Percentiles rank a stretch among this genome's conserved stretches.
phyloP scores from a whole-genome alignment of 306 rosid genomes.

The Sesbania bispinosa region DNA sequence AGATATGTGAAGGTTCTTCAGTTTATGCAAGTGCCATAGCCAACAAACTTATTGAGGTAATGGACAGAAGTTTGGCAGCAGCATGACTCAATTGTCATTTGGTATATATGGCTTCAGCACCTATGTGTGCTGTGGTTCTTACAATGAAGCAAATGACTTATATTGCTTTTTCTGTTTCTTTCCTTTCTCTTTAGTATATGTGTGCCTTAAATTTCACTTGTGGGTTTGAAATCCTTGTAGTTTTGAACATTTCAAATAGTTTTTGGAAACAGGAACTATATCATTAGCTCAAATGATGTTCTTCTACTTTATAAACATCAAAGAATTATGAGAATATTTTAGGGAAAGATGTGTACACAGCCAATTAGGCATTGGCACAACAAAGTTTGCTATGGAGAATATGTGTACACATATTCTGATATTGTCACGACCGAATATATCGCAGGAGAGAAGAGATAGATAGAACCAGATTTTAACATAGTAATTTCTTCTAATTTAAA shows the following conservation, averaged over 20 bases:
- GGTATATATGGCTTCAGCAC: background rate
- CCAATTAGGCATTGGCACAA: background rate
- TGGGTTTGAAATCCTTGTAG: background rate
- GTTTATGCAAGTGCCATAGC: slow-evolving; percentile 59
- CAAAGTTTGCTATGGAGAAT: background rate
- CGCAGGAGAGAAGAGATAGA: too few relatives aligned
- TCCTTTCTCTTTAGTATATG: background rate
- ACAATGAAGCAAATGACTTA: background rate
- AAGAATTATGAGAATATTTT: background rate
- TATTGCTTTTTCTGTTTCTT: background rate
- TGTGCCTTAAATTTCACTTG: background rate
- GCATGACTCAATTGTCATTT: background rate
- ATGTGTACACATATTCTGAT: background rate
- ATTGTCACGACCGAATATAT: background rate
- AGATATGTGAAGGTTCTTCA: slow-evolving; percentile 62
- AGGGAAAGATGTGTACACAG: background rate
- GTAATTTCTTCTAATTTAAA: too few relatives aligned
- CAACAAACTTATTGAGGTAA: slow-evolving; percentile 51
- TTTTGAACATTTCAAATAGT: background rate
- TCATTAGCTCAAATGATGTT: background rate
- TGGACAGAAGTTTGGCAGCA: slow-evolving; percentile 38
- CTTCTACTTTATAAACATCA: background rate
- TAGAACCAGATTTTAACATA: too few relatives aligned
- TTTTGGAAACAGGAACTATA: background rate
- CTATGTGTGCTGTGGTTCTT: background rate